A percentile compares a stretch with the other conserved stretches of the same genome.
Conservation (phyloP, 768 basidiomycete species). For the Hericium coralloides region DNA sequence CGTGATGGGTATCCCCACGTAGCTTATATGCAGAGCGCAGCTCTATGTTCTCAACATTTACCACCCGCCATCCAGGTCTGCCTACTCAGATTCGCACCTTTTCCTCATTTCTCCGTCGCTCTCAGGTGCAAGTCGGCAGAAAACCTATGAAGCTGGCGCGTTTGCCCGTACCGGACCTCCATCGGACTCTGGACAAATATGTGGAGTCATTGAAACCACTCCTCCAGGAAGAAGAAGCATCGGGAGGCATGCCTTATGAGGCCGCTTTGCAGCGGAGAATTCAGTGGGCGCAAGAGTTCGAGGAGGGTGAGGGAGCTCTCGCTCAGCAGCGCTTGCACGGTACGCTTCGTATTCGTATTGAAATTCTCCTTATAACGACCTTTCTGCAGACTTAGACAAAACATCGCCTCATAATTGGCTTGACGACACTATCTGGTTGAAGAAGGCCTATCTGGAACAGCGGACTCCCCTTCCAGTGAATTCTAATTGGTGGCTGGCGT, state of each 20-base stretch:
- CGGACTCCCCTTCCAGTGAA: conserved; percentile 78
- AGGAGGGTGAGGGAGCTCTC: conserved; percentile 52
- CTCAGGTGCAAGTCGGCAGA: background rate
- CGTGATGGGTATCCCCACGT: too few species aligned
- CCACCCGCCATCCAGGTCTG: too few species aligned
- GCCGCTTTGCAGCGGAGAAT: conserved; percentile 44
- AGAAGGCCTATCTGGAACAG: conserved; percentile 84
- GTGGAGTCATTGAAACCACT: conserved; percentile 72
- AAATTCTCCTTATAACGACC: conserved; percentile 3
- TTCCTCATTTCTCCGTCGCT: too few species aligned
- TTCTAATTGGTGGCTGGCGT: conserved; percentile 95
- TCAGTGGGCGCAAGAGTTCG: conserved; percentile 63
- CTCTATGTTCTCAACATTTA: too few species aligned
- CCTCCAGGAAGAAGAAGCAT: conserved; percentile 62
- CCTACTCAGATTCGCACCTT: too few species aligned
- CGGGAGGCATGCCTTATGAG: conserved; percentile 42
- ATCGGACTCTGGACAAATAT: conserved; percentile 68
- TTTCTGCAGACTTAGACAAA: conserved; percentile 57
- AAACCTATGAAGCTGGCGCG: conserved; percentile 32
- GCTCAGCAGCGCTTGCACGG: conserved; percentile 57
- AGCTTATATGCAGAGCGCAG: too few species aligned
- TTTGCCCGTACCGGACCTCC: conserved; percentile 76
- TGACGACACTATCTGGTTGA: conserved; percentile 87
- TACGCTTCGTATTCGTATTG: conserved; percentile 6
- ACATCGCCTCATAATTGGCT: conserved; percentile 89